Base-by-base conservation (phyloP, 2,329 filamentous ascomycete genomes). In the Nigrograna mackinnonii region DNA sequence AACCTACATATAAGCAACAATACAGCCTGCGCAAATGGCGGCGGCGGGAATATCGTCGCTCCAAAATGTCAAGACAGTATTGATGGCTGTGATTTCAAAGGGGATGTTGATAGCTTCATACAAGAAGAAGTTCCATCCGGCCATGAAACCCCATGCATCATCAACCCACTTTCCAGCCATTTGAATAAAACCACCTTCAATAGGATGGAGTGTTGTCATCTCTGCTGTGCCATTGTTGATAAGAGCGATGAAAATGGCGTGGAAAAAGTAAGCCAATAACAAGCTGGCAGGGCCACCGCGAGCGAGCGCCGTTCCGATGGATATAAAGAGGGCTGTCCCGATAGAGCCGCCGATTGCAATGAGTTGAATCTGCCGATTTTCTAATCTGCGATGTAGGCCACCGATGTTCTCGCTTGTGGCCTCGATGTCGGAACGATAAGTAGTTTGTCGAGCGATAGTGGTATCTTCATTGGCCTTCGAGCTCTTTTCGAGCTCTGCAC, bases 101-200 rank as follows among this genome's bases (percentile, higher is more conserved):
- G 76, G 76, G 4, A 79, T 76, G 1, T 78, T 63, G 7, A 79
- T 43, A 2, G 74, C 69, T 51, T 79, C 75, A 49, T 77, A 77
- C 39, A 79, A 66, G 49, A 77, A 77, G 52, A 79, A 73, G 41
- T 77, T 78, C 72, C 73, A 76, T 19, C 75, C 76, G 21, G 70
- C 71, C 60, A 75, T 76, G 55, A 86, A 85, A 22, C 82, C 82
- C 77, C n/a, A n/a, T n/a, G n/a, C 73, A 17, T 83, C 80, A 61
- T 85, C 82, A 9, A 79, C 78, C 77, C 79, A 85, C 52, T 79
- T 71, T 22, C 80, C 80, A 4, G 79, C 80, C 47, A 83, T 72
- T 43, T 81, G 79, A 49, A 84, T 22, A 65, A 66, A 45, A 69
- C 69, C 5, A 20, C 16, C n/a, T 9, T 28, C n/a, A n/a, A 9